Evolutionary conservation across 768 basidiomycete genomes (phyloP), one percentile per base, ranked within the genome.

Genomic region (Cystobasidium onofrii): DNA sequence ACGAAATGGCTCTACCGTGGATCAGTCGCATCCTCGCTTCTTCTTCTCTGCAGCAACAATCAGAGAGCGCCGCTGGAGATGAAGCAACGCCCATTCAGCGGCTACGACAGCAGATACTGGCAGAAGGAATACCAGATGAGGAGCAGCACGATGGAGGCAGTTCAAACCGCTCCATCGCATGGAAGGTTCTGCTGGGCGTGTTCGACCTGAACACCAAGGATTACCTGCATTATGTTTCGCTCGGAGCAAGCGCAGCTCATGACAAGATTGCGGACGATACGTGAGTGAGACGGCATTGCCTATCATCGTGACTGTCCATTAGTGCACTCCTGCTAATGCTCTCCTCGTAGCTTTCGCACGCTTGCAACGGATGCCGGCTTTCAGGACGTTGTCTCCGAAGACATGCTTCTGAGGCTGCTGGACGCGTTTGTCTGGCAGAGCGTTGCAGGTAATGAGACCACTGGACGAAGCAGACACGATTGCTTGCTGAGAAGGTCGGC

Each of bases 301-400:
- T n/a, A n/a, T n/a, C n/a, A n/a, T n/a, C n/a, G n/a, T n/a, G n/a
- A n/a, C n/a, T n/a, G n/a, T n/a, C n/a, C n/a, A n/a, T n/a, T n/a
- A n/a, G 27, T 20, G 20, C 20, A 20, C n/a, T 10, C 52, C 4
- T 10, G 4, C 52, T 29, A 20, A n/a, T n/a, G 13, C 18, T 34
- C 33, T 64, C 31, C 41, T 18, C 27, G 15, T 20, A 71, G 69
- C 54, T 98, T 98, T 81, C 86, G 95, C 73, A 99, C 96, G 18
- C 82, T 99, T 27, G 94, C 95, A 1, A 99, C 95, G 0, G 96
- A 99, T 81, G 87, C 89, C 77, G 91, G 90, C n/a, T 98, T 99
- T 84, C 96, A 95, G 81, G 91, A 94, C 79, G 89, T 91, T 71
- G 96, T 99, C 17, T 88, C 90, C 34, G 95, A 98, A 82, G 93